Conservation (phyloP, 371 early-diverging fungal species). For the Synchytrium microbalum region DNA sequence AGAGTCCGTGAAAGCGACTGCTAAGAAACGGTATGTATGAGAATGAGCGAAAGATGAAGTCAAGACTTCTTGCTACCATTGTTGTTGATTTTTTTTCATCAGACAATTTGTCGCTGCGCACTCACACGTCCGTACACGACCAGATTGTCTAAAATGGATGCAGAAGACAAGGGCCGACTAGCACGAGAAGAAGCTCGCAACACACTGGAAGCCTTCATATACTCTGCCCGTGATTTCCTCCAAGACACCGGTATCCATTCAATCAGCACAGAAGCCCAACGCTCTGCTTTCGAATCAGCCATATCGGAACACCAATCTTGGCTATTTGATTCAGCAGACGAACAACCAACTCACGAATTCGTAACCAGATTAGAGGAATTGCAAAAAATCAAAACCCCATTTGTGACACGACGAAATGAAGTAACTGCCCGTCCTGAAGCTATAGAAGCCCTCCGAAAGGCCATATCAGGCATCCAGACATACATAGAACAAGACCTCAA, state of each 20-base stretch:
- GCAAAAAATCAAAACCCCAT: constrained; percentile 44
- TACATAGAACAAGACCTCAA: constrained; percentile 58
- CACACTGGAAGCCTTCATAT: constrained; percentile 82
- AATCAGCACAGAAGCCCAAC: constrained; percentile 64
- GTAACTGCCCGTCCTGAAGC: constrained; percentile 53
- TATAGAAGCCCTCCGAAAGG: constrained; percentile 37
- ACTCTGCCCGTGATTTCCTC: constrained; percentile 71
- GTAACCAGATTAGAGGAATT: constrained; percentile 34
- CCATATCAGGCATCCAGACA: constrained; percentile 25
- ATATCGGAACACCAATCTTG: constrained; percentile 70
- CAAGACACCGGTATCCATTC: constrained; percentile 59
- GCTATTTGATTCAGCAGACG: constrained; percentile 75
- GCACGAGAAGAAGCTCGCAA: constrained; percentile 80
- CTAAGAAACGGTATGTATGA: constrained; percentile 25
- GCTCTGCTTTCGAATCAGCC: constrained; percentile 49
- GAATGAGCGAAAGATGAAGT: background rate
- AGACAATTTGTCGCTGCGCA: too few species aligned
- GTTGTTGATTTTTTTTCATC: background rate
- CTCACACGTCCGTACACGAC: background rate
- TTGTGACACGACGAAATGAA: constrained; percentile 56
- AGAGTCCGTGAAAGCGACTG: constrained; percentile 16
- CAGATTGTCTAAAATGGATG: constrained; percentile 32
- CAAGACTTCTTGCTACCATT: background rate
- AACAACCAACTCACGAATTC: constrained; percentile 44
- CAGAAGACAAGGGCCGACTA: constrained; percentile 53